Evolutionary conservation across 257 asterid genomes (phyloP), one percentile per base, ranked within the genome.

Genomic region (Nicotiana attenuata): DNA sequence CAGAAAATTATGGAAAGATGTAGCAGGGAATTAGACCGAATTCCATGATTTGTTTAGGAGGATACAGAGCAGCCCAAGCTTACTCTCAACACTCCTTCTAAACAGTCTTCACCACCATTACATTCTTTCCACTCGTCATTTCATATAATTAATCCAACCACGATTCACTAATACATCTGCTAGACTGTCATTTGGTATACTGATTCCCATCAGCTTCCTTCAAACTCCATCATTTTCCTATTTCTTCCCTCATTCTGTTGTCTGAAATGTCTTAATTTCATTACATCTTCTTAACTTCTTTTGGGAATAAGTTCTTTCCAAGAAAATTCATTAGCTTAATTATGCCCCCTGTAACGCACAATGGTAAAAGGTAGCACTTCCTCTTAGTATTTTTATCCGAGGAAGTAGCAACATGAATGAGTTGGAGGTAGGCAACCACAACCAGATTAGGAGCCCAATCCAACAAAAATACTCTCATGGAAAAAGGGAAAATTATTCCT

Each of bases 21-120:
- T 35, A 35, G 41, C 9, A 35, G 41, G 41, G 41, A 35, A 35
- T 5, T 35, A 35, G 41, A 33, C 5, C 35, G 35, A 35, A 35
- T 35, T 35, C 9, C 41, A 35, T 35, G 41, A 35, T 35, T 35
- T 35, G 41, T 35, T 35, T 35, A 35, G 31, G 77, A 86, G 92
- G 92, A 89, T 89, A 89, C 92, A 59, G 82, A 89, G 41, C 90
- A 89, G 14, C 92, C 92, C 45, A 89, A 77, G 90, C 90, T 89
- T n/a, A 89, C 90, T 81, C 92, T 85, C 57, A 89, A 56, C 8
- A 86, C 90, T 31, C 92, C 92, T 82, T 89, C 92, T 5, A 87
- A 75, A 83, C 90, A 89, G 15, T 89, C 90, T 80, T 75, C 84
- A 3, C 89, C 88, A 0, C 90, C 92, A 60, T 86, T 83, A 84